These are phyloP conservation scores for Claviceps sp. DNA, from an alignment of 2,329 filamentous ascomycete genomes.

Conservation along the genomic window DNA sequence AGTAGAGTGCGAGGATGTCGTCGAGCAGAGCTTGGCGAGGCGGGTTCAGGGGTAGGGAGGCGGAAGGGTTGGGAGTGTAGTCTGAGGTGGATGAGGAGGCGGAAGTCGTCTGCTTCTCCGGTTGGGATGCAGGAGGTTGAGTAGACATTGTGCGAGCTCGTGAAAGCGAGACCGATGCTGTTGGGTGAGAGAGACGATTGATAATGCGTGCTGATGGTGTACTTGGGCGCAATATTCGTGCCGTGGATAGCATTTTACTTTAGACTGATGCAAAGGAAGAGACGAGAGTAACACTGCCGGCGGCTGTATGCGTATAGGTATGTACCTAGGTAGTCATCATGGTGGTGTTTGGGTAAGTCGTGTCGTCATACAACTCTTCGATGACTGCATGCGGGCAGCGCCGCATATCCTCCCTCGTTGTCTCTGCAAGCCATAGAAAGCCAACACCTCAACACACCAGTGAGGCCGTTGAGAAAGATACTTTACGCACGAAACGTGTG, in stretches of 20 bases:
- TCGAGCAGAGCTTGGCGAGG: conserved; percentile 4
- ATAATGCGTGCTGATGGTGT: background rate
- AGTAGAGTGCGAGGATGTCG: conserved; percentile 6
- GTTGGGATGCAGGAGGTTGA: background rate
- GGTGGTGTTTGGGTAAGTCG: background rate
- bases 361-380: background rate
- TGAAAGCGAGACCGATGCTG: background rate
- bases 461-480: too few relatives aligned
- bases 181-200: background rate
- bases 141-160: background rate
- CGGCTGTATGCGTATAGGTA: background rate
- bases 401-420: too few relatives aligned
- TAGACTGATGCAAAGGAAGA: background rate
- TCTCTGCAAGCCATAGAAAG: too few relatives aligned
- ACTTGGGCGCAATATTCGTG: background rate
- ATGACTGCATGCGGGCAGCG: background rate
- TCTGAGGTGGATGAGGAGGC: background rate
- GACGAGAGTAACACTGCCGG: background rate
- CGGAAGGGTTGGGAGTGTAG: conserved; percentile 2
- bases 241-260: background rate
- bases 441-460: too few relatives aligned
- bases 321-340: background rate
- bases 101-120: background rate
- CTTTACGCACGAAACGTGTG: too few relatives aligned
- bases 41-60: conserved; percentile 2